Percentiles rank a stretch among this genome's conserved stretches.
Conservation (phyloP, 495 filamentous ascomycete species). For the Penicillium daleae region DNA sequence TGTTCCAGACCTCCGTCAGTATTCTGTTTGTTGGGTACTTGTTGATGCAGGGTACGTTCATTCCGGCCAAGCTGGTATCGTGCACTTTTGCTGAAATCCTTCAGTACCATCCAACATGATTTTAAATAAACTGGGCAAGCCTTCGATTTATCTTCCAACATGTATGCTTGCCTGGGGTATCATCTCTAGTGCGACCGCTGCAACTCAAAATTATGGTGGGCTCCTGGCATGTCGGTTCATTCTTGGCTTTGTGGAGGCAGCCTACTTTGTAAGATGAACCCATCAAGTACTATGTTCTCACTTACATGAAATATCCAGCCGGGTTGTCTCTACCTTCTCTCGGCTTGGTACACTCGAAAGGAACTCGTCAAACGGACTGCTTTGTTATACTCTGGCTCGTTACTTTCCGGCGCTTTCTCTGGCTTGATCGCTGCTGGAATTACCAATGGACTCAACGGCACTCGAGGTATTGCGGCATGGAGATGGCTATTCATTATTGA, state of each 20-base stretch:
- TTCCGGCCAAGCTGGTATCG: not conserved
- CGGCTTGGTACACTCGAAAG: constrained; percentile 53
- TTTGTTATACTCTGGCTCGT: constrained; percentile 29
- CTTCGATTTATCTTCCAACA: constrained; percentile 36
- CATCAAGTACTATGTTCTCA: not conserved
- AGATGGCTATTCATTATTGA: constrained; percentile 45
- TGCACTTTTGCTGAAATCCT: not conserved
- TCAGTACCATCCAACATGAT: constrained; percentile 62
- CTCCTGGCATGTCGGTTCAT: constrained; percentile 43
- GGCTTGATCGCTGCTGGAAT: constrained; percentile 35
- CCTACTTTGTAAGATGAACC: constrained; percentile 38
- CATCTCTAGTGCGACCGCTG: constrained; percentile 48
- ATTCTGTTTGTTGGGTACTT: constrained; percentile 60
- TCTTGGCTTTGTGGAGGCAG: constrained; percentile 54
- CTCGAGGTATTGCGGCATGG: constrained; percentile 33
- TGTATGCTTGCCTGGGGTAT: constrained; percentile 56
- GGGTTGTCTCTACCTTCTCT: constrained; percentile 48
- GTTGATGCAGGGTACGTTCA: constrained; percentile 12
- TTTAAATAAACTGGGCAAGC: constrained; percentile 45
- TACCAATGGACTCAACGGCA: constrained; percentile 22
- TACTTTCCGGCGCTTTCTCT: constrained; percentile 33
- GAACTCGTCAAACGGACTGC: constrained; percentile 31
- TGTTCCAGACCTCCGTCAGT: constrained; percentile 46
- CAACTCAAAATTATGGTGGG: constrained; percentile 45
- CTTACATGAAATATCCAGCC: constrained; percentile 19